Base-by-base conservation (phyloP, 2,329 filamentous ascomycete species). In the Hymenoscyphus salicellus region DNA sequence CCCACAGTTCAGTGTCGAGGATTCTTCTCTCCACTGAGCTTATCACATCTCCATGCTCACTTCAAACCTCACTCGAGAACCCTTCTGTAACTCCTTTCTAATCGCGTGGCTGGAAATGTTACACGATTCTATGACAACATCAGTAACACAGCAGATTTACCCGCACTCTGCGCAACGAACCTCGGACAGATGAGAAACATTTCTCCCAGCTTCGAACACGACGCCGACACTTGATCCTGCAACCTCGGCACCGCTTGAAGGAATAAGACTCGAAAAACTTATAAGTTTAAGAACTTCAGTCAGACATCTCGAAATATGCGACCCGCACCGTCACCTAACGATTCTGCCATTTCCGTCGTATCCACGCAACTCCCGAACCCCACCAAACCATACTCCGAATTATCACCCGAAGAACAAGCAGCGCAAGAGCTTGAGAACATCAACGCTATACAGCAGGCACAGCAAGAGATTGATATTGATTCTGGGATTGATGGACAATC, bases 401-500 rank as follows among this genome's bases (percentile, higher is more conserved):
- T 67, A 26, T 63, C 65, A 1, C 55, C 65, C 20, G 61, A 65
- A 49, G 63, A 70, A 26, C 68, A 69, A 55, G 64, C 63, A 2
- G 67, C 64, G 6, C 61, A 67, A 38, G 66, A 72, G n/a, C n/a
- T 65, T 3, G 70, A 72, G 14, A 64, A 68, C 11, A 46, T 57
- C 28, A 56, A 60, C 14, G 72, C 72, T 2, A 68, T 69, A 20
- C 55, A 65, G 16, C 72, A 74, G 64, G 71, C 71, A 26, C 66
- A 75, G 52, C 63, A 69, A 33, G 64, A 67, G 43, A 75, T 74
- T 17, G 72, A 72, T 30, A 68, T 73, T 55, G 69, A 74, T 46
- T 65, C 66, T 38, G 66, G 64, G 5, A 49, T 65, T 7, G 65
- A 69, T 43, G 63, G 58, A 2, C 63, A 63, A 16, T 68, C 67